Conservation (phyloP, 2,329 filamentous ascomycete genomes). For the Trichoderma citrinoviride region DNA sequence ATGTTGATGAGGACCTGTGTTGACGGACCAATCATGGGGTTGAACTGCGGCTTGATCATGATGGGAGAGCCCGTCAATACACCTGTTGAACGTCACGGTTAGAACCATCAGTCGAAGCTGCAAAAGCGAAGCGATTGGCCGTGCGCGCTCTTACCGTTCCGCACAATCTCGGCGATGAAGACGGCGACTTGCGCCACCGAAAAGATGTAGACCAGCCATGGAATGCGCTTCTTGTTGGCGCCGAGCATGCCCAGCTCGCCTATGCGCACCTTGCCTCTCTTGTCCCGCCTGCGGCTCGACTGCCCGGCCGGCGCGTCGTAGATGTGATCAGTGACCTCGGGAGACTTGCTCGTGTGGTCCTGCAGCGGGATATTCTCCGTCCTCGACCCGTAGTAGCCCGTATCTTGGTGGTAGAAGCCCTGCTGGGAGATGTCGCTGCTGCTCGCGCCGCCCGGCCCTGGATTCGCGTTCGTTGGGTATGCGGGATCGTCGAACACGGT, state of each 20-base stretch:
- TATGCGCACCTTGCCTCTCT: constrained; percentile 49
- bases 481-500: constrained; percentile 66
- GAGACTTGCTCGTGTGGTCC: constrained; percentile 46
- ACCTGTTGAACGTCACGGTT: constrained; percentile 44
- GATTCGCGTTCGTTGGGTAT: constrained; percentile 56
- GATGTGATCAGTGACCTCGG: constrained; percentile 54
- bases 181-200: constrained; percentile 75
- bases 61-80: constrained; percentile 76
- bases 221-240: constrained; percentile 55
- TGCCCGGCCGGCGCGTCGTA: constrained; percentile 53
- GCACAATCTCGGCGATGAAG: constrained; percentile 84
- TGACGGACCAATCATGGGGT: constrained; percentile 96
- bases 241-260: constrained; percentile 61
- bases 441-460: constrained; percentile 30
- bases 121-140: not conserved
- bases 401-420: constrained; percentile 50
- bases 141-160: constrained; percentile 64
- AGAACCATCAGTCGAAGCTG: not conserved
- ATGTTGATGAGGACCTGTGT: constrained; percentile 91
- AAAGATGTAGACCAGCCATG: constrained; percentile 81
- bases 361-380: constrained; percentile 58
- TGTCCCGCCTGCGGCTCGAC: constrained; percentile 32
- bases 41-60: constrained; percentile 80
- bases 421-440: constrained; percentile 41
- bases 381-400: constrained; percentile 54